Base-by-base conservation (phyloP, 441 rosid species). In the Gossypium aridum region DNA sequence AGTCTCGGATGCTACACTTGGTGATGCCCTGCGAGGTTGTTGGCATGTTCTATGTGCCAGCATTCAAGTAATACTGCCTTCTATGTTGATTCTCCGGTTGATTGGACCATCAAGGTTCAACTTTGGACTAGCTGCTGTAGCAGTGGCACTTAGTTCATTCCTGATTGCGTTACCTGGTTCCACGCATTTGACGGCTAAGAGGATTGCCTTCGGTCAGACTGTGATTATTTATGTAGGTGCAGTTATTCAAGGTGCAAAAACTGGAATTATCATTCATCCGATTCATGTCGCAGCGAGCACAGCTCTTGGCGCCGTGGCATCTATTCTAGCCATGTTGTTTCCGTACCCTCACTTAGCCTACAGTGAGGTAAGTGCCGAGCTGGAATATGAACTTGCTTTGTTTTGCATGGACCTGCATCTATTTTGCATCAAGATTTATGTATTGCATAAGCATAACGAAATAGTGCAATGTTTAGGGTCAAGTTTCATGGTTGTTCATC, bases 161-260 rank as follows among this genome's bases (percentile, higher is more conserved):
- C 22, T 82, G 74, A 91, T 92, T 28, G 96, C 92, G 12, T 76
- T 91, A 73, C 98, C 94, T 0, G 83, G 75, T 74, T 87, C 88
- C 45, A 88, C 88, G 2, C 80, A 84, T 70, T 59, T 92, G 81
- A 47, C 85, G 83, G 80, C 91, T 14, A 91, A 91, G 81, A 83
- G 96, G 77, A 85, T 92, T 67, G 94, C 96, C 47, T 91, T 88
- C 61, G 98, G 98, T 70, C 98, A 92, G 84, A 80, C 83, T 8
- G 94, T 92, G 60, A 87, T 91, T 57, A 83, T 92, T 61, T 91
- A 76, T 43, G 93, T 87, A n/a, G 86, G 87, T 20, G 73, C 87
- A 43, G 91, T 81, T 53, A 79, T 87, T 60, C 61, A 83, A 39
- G 89, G 89, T 10, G 86, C 81, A 39, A 76, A 82, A 61, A 9